Percentiles rank a stretch among this genome's conserved stretches.
Evolutionary conservation across 129 eudicot genomes (phyloP).

Genomic region (Escallonia rubra): DNA sequence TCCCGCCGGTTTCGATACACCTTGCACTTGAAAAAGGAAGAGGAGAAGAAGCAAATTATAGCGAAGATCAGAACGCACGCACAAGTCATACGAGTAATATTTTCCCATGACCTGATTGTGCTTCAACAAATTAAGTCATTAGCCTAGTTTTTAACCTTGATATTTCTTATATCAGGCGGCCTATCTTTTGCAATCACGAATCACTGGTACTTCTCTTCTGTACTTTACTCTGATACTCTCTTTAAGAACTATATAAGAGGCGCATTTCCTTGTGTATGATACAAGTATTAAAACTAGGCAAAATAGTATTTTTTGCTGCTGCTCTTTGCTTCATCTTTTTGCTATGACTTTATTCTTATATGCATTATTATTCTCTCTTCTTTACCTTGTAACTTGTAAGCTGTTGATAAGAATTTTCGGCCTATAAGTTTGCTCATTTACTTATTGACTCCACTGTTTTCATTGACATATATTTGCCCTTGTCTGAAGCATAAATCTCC

Average conservation of each 20-base stretch:
- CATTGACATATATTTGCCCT: too few relatives aligned
- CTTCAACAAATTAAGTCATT: background rate
- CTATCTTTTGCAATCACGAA: constrained; percentile 51
- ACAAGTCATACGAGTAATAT: constrained; percentile 80
- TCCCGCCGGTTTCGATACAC: constrained; percentile 94
- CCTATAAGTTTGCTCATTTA: too few relatives aligned
- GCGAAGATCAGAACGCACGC: constrained; percentile 80
- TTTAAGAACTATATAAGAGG: background rate
- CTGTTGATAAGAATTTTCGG: background rate
- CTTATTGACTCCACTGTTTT: too few relatives aligned
- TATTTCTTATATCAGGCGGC: constrained; percentile 57
- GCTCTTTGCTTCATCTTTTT: background rate
- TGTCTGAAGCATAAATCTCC: background rate
- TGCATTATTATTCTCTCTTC: background rate
- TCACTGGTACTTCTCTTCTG: constrained; percentile 35
- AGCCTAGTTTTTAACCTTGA: background rate
- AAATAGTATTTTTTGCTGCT: background rate
- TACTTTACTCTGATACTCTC: background rate
- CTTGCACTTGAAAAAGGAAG: constrained; percentile 83
- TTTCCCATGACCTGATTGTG: constrained; percentile 3
- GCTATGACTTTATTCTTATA: background rate
- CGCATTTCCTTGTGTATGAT: background rate
- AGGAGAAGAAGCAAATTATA: constrained; percentile 64
- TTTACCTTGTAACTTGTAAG: background rate
- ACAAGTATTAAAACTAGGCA: background rate